A percentile compares a stretch with the other conserved stretches of the same genome.
Evolutionary conservation across 2,329 filamentous ascomycete species (phyloP).

Genomic region (Ophiocordyceps camponoti-floridani): DNA sequence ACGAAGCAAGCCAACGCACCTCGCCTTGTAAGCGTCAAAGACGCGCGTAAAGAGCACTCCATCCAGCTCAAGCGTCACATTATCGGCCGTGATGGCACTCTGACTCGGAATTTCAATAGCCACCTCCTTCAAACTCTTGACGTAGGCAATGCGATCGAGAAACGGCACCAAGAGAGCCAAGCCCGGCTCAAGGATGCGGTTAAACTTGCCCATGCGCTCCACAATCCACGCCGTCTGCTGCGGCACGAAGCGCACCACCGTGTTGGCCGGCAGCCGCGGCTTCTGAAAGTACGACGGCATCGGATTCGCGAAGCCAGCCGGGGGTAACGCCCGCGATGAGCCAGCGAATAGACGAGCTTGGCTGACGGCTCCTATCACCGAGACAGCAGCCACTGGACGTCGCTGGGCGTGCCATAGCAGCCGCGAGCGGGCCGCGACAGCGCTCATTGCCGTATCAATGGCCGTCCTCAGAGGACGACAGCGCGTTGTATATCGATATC

Average conservation of each 20-base stretch:
- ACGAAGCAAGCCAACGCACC: slow-evolving; percentile 41
- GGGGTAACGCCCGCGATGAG: slow-evolving; percentile 14
- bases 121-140: slow-evolving; percentile 90
- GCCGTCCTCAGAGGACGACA: neutral
- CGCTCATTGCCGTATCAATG: slow-evolving; percentile 2
- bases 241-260: slow-evolving; percentile 89
- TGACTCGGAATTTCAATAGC: slow-evolving; percentile 96
- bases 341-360: slow-evolving; percentile 12
- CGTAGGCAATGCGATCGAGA: slow-evolving; percentile 90
- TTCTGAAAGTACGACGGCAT: slow-evolving; percentile 66
- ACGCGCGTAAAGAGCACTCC: slow-evolving; percentile 91
- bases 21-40: slow-evolving; percentile 96
- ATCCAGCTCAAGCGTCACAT: slow-evolving; percentile 90
- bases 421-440: slow-evolving; percentile 1
- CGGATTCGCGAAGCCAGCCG: slow-evolving; percentile 11
- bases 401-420: slow-evolving; percentile 4
- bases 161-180: slow-evolving; percentile 79
- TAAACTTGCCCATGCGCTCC: slow-evolving; percentile 97
- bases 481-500: neutral
- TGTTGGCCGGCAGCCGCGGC: slow-evolving; percentile 70
- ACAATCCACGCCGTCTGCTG: slow-evolving; percentile 99
- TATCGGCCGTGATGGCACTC: slow-evolving; percentile 95
- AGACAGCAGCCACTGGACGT: slow-evolving; percentile 1
- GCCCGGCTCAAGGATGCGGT: slow-evolving; percentile 80
- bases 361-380: neutral